These are phyloP conservation scores for Rhodamnia rubescens DNA, from an alignment of 345 rosid species.

Conservation along the genomic window DNA sequence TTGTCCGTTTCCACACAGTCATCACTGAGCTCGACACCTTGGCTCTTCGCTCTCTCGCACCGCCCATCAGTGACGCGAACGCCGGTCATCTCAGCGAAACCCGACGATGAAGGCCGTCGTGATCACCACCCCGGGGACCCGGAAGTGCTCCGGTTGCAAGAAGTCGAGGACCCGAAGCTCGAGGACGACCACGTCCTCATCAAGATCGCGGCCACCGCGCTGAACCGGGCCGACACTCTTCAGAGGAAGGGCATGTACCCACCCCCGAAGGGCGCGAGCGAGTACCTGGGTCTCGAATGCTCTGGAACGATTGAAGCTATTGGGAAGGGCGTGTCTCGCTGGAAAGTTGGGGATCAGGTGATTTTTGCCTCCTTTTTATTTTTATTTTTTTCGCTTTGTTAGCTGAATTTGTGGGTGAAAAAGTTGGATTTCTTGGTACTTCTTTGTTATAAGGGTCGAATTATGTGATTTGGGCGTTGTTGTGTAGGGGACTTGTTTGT, in stretches of 20 bases:
- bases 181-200: conserved; percentile 65
- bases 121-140: conserved; percentile 58
- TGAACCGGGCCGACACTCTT: conserved; percentile 68
- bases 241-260: conserved; percentile 64
- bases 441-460: background rate
- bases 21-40: background rate
- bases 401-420: background rate
- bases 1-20: background rate
- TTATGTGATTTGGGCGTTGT: background rate
- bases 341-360: conserved; percentile 83
- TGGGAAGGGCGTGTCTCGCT: conserved; percentile 53
- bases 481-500: background rate
- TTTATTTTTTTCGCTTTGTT: background rate
- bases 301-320: conserved; percentile 63
- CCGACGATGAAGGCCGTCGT: conserved; percentile 64
- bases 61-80: background rate
- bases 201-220: conserved; percentile 60
- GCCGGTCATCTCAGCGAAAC: background rate
- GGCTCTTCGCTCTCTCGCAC: background rate
- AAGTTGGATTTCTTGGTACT: background rate
- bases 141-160: conserved; percentile 57
- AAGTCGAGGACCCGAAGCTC: conserved; percentile 60
- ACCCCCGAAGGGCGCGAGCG: conserved; percentile 74
- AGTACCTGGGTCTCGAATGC: conserved; percentile 72
- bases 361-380: background rate